Base-by-base conservation (phyloP, 495 filamentous ascomycete species). In the Penicillium ochrochloron region DNA sequence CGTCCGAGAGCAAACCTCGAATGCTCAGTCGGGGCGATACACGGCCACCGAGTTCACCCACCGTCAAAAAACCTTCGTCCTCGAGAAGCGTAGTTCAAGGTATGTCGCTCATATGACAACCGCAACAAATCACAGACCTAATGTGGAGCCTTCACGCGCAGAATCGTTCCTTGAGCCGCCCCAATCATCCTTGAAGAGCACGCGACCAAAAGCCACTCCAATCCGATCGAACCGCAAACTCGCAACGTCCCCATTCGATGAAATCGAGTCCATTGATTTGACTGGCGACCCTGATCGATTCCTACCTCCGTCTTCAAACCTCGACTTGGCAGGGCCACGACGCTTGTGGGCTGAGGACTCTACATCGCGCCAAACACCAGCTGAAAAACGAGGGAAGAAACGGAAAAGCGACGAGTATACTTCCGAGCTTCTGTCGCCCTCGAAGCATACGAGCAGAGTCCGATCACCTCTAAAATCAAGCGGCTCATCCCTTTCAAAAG, bases 381-480 rank as follows among this genome's bases (percentile, higher is more conserved):
- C 70, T 2, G 70, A 82, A 5, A 86, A 80, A 68, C 83, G 83
- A 62, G 81, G 84, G 12, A 88, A 86, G 74, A 94, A 93, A 75
- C 75, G 92, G 52, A 94, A 92, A 69, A 92, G 90, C 65, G 85
- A 89, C 42, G 88, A 91, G 58, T 85, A 89, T 54, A 83, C 83
- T 44, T 79, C 80, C 17, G 82, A 84, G 67, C 71, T 81, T 19
- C 52, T 73, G 0, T 76, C 78, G 2, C 75, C 77, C 8, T 72
- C 60, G 10, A 74, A 76, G 31, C 61, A 72, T 65, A 54, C 61
- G 35, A 56, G 66, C 0, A 71, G 76, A 67, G 60, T 68, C 15
- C 70, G 66, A 52, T 70, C 65, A 23, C 69, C 61, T 35, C 66
- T 66, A 27, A 65, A 62, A 39, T 60, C 62, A 4, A 46, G 37